Percentiles rank a stretch among this genome's conserved stretches.
Evolutionary conservation across 2,329 filamentous ascomycete genomes (phyloP).

Genomic region (Blumeria graminis): DNA sequence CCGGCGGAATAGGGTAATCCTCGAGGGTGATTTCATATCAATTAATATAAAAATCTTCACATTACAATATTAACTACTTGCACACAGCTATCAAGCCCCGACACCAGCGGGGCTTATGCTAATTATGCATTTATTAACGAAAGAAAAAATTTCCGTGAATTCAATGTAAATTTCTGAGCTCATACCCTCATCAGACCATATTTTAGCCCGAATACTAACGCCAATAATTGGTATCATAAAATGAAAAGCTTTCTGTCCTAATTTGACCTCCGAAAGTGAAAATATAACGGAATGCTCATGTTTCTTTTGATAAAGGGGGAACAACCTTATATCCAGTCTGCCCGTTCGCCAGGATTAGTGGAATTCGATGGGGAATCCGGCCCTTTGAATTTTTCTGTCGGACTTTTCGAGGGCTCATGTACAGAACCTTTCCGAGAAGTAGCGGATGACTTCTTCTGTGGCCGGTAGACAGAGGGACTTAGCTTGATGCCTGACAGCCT

Average conservation of each 20-base stretch:
- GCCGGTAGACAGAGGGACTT: conserved; percentile 26
- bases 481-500: conserved; percentile 17
- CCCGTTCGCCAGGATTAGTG: not conserved
- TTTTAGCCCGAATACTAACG: not conserved
- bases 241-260: not conserved
- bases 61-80: no score
- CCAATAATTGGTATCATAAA: not conserved
- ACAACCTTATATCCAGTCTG: not conserved
- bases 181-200: not conserved
- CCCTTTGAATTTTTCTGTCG: not conserved
- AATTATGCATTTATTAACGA: no score
- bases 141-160: no score
- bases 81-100: no score
- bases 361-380: not conserved
- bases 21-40: no score
- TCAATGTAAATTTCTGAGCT: no score
- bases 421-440: not conserved
- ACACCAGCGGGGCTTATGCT: no score
- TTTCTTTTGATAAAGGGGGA: no score
- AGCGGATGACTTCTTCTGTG: conserved; percentile 4
- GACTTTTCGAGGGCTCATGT: not conserved
- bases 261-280: no score
- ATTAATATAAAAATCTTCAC: no score
- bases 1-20: no score
- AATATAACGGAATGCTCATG: no score